These are phyloP conservation scores for Candida tammaniensis DNA, from an alignment of 805 yeast species.

Conservation along the genomic window DNA sequence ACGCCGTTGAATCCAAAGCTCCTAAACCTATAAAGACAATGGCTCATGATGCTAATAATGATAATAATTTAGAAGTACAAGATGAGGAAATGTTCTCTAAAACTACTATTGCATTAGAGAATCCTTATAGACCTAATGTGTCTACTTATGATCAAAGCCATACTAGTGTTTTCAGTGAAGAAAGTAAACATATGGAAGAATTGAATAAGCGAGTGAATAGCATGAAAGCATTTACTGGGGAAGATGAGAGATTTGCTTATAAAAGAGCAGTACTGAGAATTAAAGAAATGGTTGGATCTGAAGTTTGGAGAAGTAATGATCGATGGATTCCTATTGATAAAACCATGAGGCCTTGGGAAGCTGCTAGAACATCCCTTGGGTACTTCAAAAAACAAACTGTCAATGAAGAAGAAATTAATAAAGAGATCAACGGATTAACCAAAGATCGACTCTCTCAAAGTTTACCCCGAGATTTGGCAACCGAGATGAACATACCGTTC, in stretches of 20 bases:
- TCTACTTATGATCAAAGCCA: conserved; percentile 56
- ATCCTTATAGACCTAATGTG: conserved; percentile 70
- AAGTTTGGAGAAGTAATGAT: conserved; percentile 44
- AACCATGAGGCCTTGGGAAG: conserved; percentile 58
- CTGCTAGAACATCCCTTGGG: conserved; percentile 1
- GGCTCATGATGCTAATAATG: conserved; percentile 19
- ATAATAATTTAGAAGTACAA: conserved; percentile 45
- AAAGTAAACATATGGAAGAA: conserved; percentile 18
- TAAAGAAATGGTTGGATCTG: conserved; percentile 54
- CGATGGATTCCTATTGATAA: conserved; percentile 57
- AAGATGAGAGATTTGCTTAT: conserved; percentile 73
- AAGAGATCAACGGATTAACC: conserved; percentile 9
- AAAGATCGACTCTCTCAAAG: conserved; percentile 10
- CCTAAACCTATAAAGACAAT: conserved; percentile 12
- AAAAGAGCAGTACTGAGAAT: conserved; percentile 68
- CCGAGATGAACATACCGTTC: conserved; percentile 19
- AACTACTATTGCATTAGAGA: conserved; percentile 54
- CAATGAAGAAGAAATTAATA: conserved; percentile 5
- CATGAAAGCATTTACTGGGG: conserved; percentile 63
- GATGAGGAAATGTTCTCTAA: conserved; percentile 70
- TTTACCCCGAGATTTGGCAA: conserved; percentile 25
- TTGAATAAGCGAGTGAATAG: conserved; percentile 35
- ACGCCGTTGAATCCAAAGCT: conserved; percentile 18
- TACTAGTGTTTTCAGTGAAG: conserved; percentile 20
- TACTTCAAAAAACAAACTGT: neutral